These are phyloP conservation scores for Exidia glandulosa DNA, from an alignment of 768 basidiomycete species.

Conservation along the genomic window DNA sequence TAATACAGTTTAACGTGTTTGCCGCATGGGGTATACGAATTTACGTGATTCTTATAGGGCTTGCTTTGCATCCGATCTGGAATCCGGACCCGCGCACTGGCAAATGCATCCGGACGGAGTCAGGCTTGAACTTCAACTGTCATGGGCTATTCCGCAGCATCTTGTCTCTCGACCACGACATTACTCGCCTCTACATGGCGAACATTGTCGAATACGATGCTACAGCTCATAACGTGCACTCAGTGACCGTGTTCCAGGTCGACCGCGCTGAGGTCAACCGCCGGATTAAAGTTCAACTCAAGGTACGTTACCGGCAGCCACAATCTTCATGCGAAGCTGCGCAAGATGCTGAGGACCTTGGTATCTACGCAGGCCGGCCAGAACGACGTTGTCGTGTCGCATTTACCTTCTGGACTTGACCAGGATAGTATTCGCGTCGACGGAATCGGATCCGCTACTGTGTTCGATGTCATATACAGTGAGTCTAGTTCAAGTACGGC, in stretches of 20 bases:
- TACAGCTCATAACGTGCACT: not conserved
- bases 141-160: too few relatives aligned
- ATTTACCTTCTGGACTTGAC: conserved; percentile 41
- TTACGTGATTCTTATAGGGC: too few relatives aligned
- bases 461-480: conserved; percentile 46
- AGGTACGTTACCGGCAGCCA: too few relatives aligned
- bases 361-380: conserved; percentile 32
- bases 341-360: not conserved
- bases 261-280: conserved; percentile 6
- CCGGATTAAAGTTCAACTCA: conserved; percentile 1
- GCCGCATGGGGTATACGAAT: too few relatives aligned
- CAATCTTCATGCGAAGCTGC: not conserved
- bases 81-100: too few relatives aligned
- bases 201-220: conserved; percentile 2
- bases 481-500: too few relatives aligned
- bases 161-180: too few relatives aligned
- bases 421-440: conserved; percentile 43
- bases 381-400: conserved; percentile 38
- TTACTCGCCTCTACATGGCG: too few relatives aligned
- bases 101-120: too few relatives aligned
- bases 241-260: conserved; percentile 4
- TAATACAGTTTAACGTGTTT: too few relatives aligned
- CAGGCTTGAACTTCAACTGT: too few relatives aligned
- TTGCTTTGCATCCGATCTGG: too few relatives aligned
- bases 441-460: conserved; percentile 34